These are phyloP conservation scores for Lactarius akahatsu DNA, from an alignment of 768 basidiomycete genomes.

Conservation along the genomic window DNA sequence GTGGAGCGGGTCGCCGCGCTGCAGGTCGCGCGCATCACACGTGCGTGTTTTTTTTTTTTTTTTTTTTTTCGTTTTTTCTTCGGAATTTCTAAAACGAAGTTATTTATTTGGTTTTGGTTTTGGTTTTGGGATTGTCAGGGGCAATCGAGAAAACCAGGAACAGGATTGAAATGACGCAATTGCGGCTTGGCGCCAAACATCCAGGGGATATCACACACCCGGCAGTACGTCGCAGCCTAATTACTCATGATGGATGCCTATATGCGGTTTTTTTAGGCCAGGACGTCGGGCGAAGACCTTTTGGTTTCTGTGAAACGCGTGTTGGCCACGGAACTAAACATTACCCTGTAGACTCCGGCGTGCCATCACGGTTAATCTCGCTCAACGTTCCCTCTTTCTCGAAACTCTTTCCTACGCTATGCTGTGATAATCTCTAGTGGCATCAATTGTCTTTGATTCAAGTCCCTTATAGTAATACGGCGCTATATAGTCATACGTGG, in stretches of 20 bases:
- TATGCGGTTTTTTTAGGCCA: neutral
- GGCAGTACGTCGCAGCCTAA: neutral
- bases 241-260: neutral
- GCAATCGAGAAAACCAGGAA: neutral
- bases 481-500: neutral
- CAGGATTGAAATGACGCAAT: neutral
- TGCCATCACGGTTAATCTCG: neutral
- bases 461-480: neutral
- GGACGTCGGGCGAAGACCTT: conserved; percentile 1
- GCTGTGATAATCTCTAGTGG: neutral
- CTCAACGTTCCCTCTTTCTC: neutral
- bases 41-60: neutral
- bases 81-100: neutral
- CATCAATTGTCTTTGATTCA: neutral
- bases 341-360: neutral
- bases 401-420: neutral
- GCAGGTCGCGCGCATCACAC: neutral
- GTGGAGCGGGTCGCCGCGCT: neutral
- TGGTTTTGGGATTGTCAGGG: neutral
- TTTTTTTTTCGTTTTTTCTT: neutral
- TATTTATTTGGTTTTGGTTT: neutral
- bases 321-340: neutral
- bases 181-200: neutral
- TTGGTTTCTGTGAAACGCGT: neutral
- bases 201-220: neutral